Percentiles rank a stretch among this genome's conserved stretches.
These are phyloP conservation scores for Saccharomycopsis hybrid DNA, from an alignment of 1,139 yeast genomes.

Conservation along the genomic window DNA sequence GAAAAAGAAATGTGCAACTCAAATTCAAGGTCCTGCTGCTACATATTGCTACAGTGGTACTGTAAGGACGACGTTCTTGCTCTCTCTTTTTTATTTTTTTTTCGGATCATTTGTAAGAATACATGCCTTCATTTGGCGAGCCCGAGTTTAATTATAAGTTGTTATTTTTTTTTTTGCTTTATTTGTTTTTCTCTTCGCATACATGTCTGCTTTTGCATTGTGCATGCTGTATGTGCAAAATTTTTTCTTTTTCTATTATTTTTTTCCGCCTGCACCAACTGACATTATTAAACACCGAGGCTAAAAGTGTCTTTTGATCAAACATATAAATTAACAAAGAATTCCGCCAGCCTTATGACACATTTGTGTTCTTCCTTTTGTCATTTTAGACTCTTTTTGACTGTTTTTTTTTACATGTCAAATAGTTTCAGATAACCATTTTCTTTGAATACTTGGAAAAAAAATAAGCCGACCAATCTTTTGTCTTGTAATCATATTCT, in stretches of 20 bases:
- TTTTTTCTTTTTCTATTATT: constrained; percentile 1
- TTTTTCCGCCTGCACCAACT: background rate
- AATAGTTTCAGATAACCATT: background rate
- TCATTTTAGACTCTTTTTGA: background rate
- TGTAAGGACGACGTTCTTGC: no score
- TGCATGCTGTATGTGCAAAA: no score
- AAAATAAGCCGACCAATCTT: no score
- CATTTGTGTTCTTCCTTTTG: background rate
- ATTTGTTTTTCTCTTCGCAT: background rate
- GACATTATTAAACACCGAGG: background rate
- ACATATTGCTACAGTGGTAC: no score
- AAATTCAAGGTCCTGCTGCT: no score
- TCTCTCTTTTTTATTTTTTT: no score
- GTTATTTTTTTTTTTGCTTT: background rate
- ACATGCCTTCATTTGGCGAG: background rate
- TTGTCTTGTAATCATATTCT: no score
- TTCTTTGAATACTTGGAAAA: no score
- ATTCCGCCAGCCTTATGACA: background rate
- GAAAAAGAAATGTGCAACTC: background rate
- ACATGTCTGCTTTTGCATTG: background rate
- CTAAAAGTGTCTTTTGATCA: background rate
- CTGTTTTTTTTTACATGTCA: background rate
- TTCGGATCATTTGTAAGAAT: no score
- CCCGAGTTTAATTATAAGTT: background rate
- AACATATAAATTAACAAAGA: background rate